These are phyloP conservation scores for Lippia alba DNA, from an alignment of 305 asterid species.

Conservation along the genomic window DNA sequence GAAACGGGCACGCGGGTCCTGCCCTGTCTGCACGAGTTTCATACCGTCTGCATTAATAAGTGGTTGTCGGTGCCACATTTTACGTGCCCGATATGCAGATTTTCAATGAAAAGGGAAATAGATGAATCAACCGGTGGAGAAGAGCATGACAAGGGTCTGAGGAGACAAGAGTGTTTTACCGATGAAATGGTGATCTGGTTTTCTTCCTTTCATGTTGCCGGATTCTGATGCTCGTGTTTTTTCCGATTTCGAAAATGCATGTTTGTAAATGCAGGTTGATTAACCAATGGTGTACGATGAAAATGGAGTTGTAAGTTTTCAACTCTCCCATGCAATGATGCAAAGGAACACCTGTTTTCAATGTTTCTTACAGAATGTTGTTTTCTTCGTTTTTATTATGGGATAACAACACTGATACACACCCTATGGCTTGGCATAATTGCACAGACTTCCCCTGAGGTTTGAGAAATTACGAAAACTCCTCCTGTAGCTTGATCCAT, in stretches of 20 bases:
- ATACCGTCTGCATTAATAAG: slow-evolving; percentile 50
- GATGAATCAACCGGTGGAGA: neutral
- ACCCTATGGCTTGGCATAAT: too few relatives aligned
- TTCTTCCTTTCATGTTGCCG: slow-evolving; percentile 87
- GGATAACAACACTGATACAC: too few relatives aligned
- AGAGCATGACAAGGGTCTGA: slow-evolving; percentile 22
- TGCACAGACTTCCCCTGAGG: too few relatives aligned
- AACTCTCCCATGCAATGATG: neutral
- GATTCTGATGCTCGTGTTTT: slow-evolving; percentile 44
- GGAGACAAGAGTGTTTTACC: slow-evolving; percentile 48
- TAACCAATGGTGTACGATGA: neutral
- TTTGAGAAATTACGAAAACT: too few relatives aligned
- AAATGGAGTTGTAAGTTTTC: slow-evolving; percentile 22
- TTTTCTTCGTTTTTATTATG: too few relatives aligned
- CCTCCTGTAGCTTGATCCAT: too few relatives aligned
- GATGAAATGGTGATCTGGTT: slow-evolving; percentile 83
- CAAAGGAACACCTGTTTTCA: neutral
- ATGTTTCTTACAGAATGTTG: neutral
- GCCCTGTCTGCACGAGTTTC: slow-evolving; percentile 81
- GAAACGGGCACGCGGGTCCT: slow-evolving; percentile 45
- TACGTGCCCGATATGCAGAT: slow-evolving; percentile 80
- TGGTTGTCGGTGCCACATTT: slow-evolving; percentile 58
- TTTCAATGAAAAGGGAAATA: slow-evolving; percentile 42
- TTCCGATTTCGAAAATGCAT: neutral
- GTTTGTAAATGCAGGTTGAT: neutral